Evolutionary conservation across 169 alveolate genomes (phyloP), one percentile per base, ranked within the genome.

Genomic region (Cryptosporidium xiaoi): DNA sequence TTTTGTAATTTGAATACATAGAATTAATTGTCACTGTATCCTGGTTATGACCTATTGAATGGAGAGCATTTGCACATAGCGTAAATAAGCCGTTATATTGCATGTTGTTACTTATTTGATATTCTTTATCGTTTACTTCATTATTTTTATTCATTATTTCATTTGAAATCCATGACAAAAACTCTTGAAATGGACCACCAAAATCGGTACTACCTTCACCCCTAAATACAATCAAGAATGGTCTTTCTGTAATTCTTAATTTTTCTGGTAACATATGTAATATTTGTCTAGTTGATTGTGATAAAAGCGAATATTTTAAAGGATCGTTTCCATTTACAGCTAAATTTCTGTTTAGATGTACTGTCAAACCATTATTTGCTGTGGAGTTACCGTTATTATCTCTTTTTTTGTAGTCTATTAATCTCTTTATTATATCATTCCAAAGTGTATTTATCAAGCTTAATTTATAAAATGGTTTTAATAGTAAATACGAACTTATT

Each of bases 191-290:
- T 27, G 98, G 98, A 0, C 98, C 98, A 16, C 98, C 98, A 65
- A 95, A 95, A 82, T 95, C 98, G 0, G 98, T 94, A 20, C 97
- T 95, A 24, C 98, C 97, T 82, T 95, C 98, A 40, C 98, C 98
- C 33, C 92, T 83, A 83, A 95, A 95, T 16, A 94, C 96, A 18
- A 95, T 96, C 94, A 95, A 94, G 82, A 95, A 95, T n/a, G 98
- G 98, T 64, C 97, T 77, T 58, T 93, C 96, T 24, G 93, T 71
- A n/a, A 92, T 93, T 27, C 95, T 77, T 34, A 93, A 91, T 65
- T 89, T 91, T 71, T 82, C 85, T 33, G 83, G 94, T 64, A 66
- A 69, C 83, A 90, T 31, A 16, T 91, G 82, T 55, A 93, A 83
- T 48, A 93, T 82, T 82, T 93, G 93, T 66, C 66, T 83, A 20